These are phyloP conservation scores for Collybia nuda DNA, from an alignment of 768 basidiomycete species.

Conservation along the genomic window DNA sequence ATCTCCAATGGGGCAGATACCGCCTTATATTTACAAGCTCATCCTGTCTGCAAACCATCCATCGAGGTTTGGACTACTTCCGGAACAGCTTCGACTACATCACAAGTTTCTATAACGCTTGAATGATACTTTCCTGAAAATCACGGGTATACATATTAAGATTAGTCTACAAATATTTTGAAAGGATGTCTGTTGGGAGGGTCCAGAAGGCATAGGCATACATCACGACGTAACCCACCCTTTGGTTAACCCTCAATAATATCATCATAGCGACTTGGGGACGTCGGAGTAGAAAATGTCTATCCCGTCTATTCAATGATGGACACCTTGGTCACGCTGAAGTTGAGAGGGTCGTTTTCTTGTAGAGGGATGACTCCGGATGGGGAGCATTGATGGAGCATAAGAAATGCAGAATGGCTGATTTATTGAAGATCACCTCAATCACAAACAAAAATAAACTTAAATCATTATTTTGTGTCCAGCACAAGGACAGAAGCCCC, in stretches of 20 bases:
- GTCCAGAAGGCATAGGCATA: conserved; percentile 33
- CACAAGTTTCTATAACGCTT: conserved; percentile 47
- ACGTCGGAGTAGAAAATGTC: conserved; percentile 40
- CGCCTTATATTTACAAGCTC: conserved; percentile 65
- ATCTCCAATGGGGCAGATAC: conserved; percentile 23
- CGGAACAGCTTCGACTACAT: conserved; percentile 45
- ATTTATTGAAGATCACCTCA: conserved; percentile 20
- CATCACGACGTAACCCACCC: background rate
- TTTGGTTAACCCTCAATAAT: background rate
- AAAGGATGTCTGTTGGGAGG: conserved; percentile 50
- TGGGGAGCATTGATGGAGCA: conserved; percentile 33
- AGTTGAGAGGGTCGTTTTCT: conserved; percentile 37
- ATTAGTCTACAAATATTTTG: conserved; percentile 38
- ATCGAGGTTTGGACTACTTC: conserved; percentile 31
- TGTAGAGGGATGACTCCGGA: conserved; percentile 20
- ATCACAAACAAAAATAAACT: no score
- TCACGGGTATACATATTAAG: conserved; percentile 40
- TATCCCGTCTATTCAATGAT: conserved; percentile 59
- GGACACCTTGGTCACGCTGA: conserved; percentile 41
- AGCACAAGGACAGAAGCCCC: conserved; percentile 57
- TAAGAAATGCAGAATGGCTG: conserved; percentile 25
- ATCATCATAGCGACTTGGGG: conserved; percentile 33
- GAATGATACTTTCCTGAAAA: conserved; percentile 43
- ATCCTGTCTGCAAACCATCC: conserved; percentile 40
- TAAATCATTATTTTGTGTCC: conserved; percentile 4